phyloP scores from a whole-genome alignment of 805 yeast genomes.

The Sungouiella blattae region DNA sequence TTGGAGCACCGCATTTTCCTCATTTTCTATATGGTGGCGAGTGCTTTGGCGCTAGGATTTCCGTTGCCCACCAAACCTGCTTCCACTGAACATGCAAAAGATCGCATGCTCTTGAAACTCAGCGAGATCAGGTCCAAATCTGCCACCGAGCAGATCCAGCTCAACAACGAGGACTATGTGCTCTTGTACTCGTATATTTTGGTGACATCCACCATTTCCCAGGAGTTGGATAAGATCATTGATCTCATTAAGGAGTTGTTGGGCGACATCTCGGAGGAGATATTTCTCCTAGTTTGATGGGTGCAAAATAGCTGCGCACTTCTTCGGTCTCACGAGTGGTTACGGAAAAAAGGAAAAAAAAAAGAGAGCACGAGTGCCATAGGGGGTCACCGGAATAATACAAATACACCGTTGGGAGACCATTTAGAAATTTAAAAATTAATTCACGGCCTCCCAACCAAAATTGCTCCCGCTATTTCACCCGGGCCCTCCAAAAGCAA shows the following conservation, averaged over 20 bases:
- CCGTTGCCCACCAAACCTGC: constrained; percentile 79
- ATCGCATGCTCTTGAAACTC: constrained; percentile 61
- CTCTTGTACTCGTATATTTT: constrained; percentile 70
- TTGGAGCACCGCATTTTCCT: constrained; percentile 69
- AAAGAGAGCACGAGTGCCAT: too few relatives aligned
- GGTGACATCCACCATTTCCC: constrained; percentile 64
- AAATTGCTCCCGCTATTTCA: too few relatives aligned
- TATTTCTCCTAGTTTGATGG: constrained; percentile 42
- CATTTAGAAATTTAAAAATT: too few relatives aligned
- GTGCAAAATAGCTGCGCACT: too few relatives aligned
- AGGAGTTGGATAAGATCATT: constrained; percentile 60
- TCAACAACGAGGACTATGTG: constrained; percentile 71
- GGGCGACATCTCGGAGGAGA: constrained; percentile 65
- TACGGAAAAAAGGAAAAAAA: too few relatives aligned
- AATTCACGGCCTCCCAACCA: too few relatives aligned
- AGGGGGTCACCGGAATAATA: too few relatives aligned
- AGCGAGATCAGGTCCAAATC: constrained; percentile 48
- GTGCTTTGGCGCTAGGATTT: constrained; percentile 70
- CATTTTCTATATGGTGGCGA: constrained; percentile 73
- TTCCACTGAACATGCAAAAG: constrained; percentile 70
- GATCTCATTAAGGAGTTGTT: constrained; percentile 52
- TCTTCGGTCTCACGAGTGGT: too few relatives aligned
- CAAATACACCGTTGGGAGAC: too few relatives aligned
- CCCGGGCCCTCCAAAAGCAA: too few relatives aligned
- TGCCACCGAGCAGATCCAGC: constrained; percentile 19